A percentile compares a stretch with the other conserved stretches of the same genome.
These are phyloP conservation scores for Pseudopithomyces maydicus DNA, from an alignment of 2,329 filamentous ascomycete genomes.

Conservation along the genomic window DNA sequence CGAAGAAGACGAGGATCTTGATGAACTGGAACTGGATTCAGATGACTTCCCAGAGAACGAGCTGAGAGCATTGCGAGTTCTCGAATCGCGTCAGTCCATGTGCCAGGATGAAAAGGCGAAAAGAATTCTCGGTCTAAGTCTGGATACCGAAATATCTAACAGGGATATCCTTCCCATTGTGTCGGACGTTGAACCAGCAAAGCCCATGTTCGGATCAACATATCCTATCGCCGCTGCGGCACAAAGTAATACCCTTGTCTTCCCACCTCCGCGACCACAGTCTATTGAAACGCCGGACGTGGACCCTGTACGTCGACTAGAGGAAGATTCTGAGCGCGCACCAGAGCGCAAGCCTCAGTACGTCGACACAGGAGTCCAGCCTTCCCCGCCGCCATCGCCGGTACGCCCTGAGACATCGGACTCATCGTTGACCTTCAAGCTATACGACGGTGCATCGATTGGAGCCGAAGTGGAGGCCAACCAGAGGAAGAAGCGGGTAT, in stretches of 20 bases:
- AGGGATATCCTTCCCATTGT: slow-evolving; percentile 25
- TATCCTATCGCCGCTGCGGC: slow-evolving; percentile 30
- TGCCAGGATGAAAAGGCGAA: slow-evolving; percentile 53
- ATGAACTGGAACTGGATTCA: slow-evolving; percentile 66
- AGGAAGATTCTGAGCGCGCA: background rate
- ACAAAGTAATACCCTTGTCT: slow-evolving; percentile 35
- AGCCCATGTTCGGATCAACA: slow-evolving; percentile 25
- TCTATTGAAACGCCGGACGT: background rate
- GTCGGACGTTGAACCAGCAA: slow-evolving; percentile 32
- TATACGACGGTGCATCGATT: slow-evolving; percentile 21
- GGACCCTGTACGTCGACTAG: slow-evolving; percentile 4
- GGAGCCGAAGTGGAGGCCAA: slow-evolving; percentile 68
- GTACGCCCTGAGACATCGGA: slow-evolving; percentile 40
- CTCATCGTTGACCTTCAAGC: slow-evolving; percentile 23
- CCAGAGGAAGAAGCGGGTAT: slow-evolving; percentile 71
- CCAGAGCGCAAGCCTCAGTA: slow-evolving; percentile 52
- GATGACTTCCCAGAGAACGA: slow-evolving; percentile 60
- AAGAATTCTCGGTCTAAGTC: slow-evolving; percentile 49
- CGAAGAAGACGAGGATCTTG: slow-evolving; percentile 68
- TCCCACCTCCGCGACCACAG: slow-evolving; percentile 38
- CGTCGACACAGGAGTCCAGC: slow-evolving; percentile 79
- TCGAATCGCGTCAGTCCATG: slow-evolving; percentile 49
- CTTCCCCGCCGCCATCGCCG: slow-evolving; percentile 80
- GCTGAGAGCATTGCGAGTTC: slow-evolving; percentile 43
- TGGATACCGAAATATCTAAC: slow-evolving; percentile 28